Evolutionary conservation across 2,329 filamentous ascomycete species (phyloP).

Genomic region (Colletotrichum euphorbiae): DNA sequence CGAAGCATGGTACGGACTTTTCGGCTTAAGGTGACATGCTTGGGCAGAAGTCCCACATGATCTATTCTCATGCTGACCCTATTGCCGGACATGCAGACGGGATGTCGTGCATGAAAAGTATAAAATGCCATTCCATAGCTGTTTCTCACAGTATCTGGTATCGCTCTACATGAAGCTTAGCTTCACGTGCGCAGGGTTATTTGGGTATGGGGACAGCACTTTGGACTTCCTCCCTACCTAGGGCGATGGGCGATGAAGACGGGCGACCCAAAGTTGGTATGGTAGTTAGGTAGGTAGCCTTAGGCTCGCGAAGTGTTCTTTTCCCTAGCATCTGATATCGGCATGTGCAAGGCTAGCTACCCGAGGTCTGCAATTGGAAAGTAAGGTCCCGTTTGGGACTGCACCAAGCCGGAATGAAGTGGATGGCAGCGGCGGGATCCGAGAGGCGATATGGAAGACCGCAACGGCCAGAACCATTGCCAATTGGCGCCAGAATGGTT

Average conservation of each 20-base stretch:
- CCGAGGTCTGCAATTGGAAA: constrained; percentile 34
- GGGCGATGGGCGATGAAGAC: neutral
- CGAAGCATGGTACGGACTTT: too few relatives aligned
- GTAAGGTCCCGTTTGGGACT: constrained; percentile 10
- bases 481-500: constrained; percentile 34
- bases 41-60: neutral
- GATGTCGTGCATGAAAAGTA: constrained; percentile 6
- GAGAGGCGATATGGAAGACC: constrained; percentile 38
- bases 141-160: neutral
- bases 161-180: neutral
- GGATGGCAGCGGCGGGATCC: constrained; percentile 35
- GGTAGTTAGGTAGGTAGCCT: too few relatives aligned
- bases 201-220: neutral
- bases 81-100: constrained; percentile 19
- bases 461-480: constrained; percentile 22
- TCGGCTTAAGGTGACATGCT: neutral
- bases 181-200: neutral
- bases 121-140: constrained; percentile 6
- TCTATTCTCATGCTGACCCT: neutral
- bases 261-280: too few relatives aligned
- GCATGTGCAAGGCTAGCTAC: constrained; percentile 16
- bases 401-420: constrained; percentile 38
- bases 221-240: neutral
- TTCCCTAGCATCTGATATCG: constrained; percentile 1
- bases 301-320: neutral